Conservation (phyloP, 1,139 yeast species). For the Suhomyces taliae region DNA sequence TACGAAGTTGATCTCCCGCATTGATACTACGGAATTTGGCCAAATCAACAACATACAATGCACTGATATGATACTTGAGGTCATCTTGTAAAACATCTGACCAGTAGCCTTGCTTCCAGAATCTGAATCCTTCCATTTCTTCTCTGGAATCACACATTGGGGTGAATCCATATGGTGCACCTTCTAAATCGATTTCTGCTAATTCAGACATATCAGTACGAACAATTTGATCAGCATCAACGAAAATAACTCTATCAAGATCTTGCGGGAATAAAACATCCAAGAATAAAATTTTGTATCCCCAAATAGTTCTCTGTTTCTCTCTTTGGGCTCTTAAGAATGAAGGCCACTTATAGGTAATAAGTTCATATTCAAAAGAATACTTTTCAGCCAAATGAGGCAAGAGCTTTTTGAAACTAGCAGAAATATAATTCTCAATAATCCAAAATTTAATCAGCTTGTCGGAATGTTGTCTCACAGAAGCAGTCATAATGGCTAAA, state of each 20-base stretch:
- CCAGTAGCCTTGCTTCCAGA: conserved; percentile 97
- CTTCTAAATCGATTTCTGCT: conserved; percentile 64
- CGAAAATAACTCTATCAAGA: conserved; percentile 73
- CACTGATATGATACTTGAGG: conserved; percentile 77
- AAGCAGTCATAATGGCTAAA: conserved; percentile 72
- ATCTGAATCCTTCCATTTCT: conserved; percentile 83
- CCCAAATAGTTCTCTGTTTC: conserved; percentile 81
- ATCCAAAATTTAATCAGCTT: conserved; percentile 83
- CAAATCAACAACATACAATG: conserved; percentile 80
- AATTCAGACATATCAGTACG: conserved; percentile 72
- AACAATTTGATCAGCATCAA: conserved; percentile 82
- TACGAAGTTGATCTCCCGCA: conserved; percentile 79
- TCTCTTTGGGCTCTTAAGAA: conserved; percentile 82
- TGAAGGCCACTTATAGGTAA: conserved; percentile 87
- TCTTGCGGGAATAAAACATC: conserved; percentile 86
- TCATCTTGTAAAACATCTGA: conserved; percentile 56
- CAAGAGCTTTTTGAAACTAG: conserved; percentile 60
- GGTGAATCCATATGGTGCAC: conserved; percentile 80
- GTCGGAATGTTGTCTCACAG: conserved; percentile 64
- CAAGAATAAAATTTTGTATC: conserved; percentile 78
- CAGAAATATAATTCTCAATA: conserved; percentile 74
- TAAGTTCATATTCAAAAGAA: conserved; percentile 65
- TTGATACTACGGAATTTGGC: conserved; percentile 57
- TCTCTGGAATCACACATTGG: conserved; percentile 84
- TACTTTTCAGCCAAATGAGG: conserved; percentile 60